phyloP scores from a whole-genome alignment of 2,329 filamentous ascomycete species.

The Eutypella sp. region DNA sequence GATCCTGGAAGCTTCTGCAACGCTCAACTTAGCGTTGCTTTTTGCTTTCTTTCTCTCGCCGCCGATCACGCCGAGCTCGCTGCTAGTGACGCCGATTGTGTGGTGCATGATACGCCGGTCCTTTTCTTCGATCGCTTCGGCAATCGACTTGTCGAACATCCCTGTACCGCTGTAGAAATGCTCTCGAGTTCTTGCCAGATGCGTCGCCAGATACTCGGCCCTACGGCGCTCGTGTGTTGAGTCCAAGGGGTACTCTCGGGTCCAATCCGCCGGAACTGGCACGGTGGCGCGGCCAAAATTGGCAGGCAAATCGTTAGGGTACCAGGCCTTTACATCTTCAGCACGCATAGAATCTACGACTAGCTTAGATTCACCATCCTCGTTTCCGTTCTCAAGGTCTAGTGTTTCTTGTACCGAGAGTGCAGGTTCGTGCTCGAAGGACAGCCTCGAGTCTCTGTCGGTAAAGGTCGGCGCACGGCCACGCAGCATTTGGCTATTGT shows the following conservation, averaged over 20 bases:
- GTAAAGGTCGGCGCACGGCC: conserved; percentile 6
- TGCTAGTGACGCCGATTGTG: conserved; percentile 33
- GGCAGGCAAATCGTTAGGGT: conserved; percentile 24
- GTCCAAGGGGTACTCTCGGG: conserved; percentile 10
- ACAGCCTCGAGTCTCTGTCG: conserved; percentile 5
- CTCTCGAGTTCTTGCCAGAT: conserved; percentile 25
- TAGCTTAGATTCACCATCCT: conserved; percentile 7
- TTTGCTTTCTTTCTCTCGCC: conserved; percentile 26
- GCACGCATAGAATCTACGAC: conserved; percentile 26
- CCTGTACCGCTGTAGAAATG: conserved; percentile 36
- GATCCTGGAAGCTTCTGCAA: conserved; percentile 34
- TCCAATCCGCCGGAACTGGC: conserved; percentile 20
- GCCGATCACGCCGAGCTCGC: conserved; percentile 35
- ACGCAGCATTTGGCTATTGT: conserved; percentile 2
- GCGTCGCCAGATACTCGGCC: conserved; percentile 18
- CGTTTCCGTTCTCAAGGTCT: neutral
- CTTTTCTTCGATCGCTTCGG: conserved; percentile 26
- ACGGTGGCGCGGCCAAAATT: conserved; percentile 20
- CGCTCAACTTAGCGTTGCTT: conserved; percentile 21
- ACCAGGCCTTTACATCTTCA: conserved; percentile 26
- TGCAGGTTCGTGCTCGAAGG: conserved; percentile 7
- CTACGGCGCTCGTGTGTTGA: conserved; percentile 13
- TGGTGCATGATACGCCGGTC: conserved; percentile 22
- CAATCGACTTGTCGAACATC: conserved; percentile 29
- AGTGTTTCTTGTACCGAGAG: conserved; percentile 5